Evolutionary conservation across 1,139 yeast genomes (phyloP), one percentile per base, ranked within the genome.

Genomic region (Spathaspora sp.): DNA sequence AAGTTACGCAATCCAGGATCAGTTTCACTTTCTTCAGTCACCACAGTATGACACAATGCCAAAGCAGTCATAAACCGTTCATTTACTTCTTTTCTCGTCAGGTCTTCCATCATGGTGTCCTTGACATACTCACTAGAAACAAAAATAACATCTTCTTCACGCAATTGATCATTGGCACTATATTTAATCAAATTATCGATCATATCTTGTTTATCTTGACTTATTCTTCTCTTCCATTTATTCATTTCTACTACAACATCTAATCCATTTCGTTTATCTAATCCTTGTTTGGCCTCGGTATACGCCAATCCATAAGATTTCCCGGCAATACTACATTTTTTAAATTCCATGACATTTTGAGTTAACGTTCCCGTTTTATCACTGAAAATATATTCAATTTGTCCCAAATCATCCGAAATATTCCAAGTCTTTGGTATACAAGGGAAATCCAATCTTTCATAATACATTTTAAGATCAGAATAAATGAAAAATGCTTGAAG

Each of bases 321-420:
- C 38, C 99, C 98, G 58, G 83, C 82, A 50, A 93, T 86, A 2
- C 97, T 83, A 63, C 96, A 88, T 64, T 93, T 93, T 58, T 89
- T 89, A 68, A 91, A 91, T 65, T 91, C 97, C 99, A 93, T 93
- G 38, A 91, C 88, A 62, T 93, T 93, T 64, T 91, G 98, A 2
- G 99, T 93, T 56, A 93, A 74, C 0, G 99, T 93, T 49, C 99
- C 99, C 0, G 99, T 93, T 67, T 93, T 93, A 68, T 93, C 99
- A 60, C 96, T 88, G 67, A 93, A 93, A 41, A 93, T 84, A 61
- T 91, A 93, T 65, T 93, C 98, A 57, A 93, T 87, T 67, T 93
- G 99, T 27, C 99, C 99, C 59, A 93, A 75, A 65, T 93, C 99
- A 69, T 93, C 99, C 10, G 97, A 89, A 46, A 93, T 91, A 61